phyloP scores from a whole-genome alignment of 345 rosid species.

The Lenwebbia sp. region DNA sequence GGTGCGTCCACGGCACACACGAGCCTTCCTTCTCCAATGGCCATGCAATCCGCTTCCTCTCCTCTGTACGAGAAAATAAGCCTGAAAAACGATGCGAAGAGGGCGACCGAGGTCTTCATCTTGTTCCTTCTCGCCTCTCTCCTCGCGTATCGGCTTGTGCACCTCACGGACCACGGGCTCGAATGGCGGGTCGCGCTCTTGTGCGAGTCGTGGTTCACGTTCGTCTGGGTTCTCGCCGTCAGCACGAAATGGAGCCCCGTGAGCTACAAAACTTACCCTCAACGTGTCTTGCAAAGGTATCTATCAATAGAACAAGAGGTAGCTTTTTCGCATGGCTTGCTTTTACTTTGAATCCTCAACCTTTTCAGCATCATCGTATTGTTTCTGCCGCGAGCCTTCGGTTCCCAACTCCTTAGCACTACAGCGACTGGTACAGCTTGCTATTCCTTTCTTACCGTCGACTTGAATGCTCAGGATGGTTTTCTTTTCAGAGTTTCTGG shows the following conservation, averaged over 20 bases:
- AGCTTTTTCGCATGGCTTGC: background rate
- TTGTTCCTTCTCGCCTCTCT: conserved; percentile 22
- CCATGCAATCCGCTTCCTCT: background rate
- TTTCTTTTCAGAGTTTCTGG: background rate
- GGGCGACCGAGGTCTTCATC: conserved; percentile 20
- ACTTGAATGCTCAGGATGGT: background rate
- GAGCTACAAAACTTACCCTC: conserved; percentile 24
- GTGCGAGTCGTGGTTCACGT: conserved; percentile 57
- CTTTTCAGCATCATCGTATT: background rate
- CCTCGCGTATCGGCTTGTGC: conserved; percentile 22
- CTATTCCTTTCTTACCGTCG: background rate
- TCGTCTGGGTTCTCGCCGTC: conserved; percentile 34
- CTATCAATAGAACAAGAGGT: background rate
- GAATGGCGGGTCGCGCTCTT: conserved; percentile 53
- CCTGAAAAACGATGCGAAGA: conserved; percentile 11
- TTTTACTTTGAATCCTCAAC: background rate
- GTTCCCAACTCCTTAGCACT: background rate
- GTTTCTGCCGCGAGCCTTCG: background rate
- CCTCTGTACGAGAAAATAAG: conserved; percentile 18
- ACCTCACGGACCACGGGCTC: conserved; percentile 18
- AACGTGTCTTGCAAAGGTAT: conserved; percentile 35
- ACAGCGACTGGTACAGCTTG: background rate
- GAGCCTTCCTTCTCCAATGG: background rate
- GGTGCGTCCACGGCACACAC: background rate
- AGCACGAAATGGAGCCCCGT: conserved; percentile 55